Evolutionary conservation across 2,329 filamentous ascomycete species (phyloP), one percentile per base, ranked within the genome.

Genomic region (Byssothecium circinans): DNA sequence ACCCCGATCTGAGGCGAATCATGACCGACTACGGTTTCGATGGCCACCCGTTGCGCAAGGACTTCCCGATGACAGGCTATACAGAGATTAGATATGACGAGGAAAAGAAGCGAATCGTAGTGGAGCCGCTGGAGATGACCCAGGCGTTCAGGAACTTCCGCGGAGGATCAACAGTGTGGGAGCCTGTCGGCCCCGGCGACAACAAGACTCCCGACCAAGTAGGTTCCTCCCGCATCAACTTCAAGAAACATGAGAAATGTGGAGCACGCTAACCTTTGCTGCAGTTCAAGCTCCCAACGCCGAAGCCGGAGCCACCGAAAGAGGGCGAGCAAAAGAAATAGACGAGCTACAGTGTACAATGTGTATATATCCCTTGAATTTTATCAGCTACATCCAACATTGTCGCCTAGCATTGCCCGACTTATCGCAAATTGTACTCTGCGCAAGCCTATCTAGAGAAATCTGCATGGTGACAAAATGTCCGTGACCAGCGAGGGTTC

Each of bases 21-120:
- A 95, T 99, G 92, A 99, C 94, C 58, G 94, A 99, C 73, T 99
- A 99, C 73, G 94, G 94, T 43, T 99, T 99, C 68, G 95, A 99
- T 73, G 94, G 94, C 43, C 94, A 99, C 77, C 94, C 94, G 34
- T 78, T 99, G 69, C 84, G 95, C 69, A 99, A 99, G 79, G 94
- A 99, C 71, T 99, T 99, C 78, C 94, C 94, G 18, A 77, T 99
- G 71, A 96, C 94, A 2, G 94, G 94, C 39, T 99, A 99, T 79
- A 99, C 94, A 27, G 95, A 99, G 78, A 87, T 99, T 60, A 83
- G 94, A 68, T 99, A 95, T 70, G 94, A 99, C 61, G 94, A 99
- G 77, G 95, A 99, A 82, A 99, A 96, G 88, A 99, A 99, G 85
- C 85, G 94, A 54, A 96, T 99, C 69, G 92, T 99, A 52, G 92